Evolutionary conservation across 441 rosid genomes (phyloP), one percentile per base, ranked within the genome.

Genomic region (Omphalea diandra): DNA sequence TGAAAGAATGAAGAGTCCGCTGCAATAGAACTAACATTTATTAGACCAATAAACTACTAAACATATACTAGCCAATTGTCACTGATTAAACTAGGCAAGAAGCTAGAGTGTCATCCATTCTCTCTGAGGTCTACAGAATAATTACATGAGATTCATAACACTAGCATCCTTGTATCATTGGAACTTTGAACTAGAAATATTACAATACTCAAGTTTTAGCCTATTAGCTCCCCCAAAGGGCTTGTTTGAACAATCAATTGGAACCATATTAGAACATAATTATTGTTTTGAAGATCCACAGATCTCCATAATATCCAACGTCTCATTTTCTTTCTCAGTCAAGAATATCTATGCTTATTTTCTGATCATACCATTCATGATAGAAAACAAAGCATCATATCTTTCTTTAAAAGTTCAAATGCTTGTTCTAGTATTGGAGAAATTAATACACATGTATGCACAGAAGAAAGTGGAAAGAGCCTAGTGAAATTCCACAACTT

Each of bases 1-100:
- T 69, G 83, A 95, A 95, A 68, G 99, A 98, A 81, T 95, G 97
- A 70, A 92, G 77, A 54, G 96, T 92, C 99, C 98, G 92, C 98
- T 95, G 90, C 81, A 82, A 81, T 26, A 46, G 12, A 67, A 50
- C 3, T 2, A 57, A 43, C 66, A 24, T 31, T 7, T 29, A 56
- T 67, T 71, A 71, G 66, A 29, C 18, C 55, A 65, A 29, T n/a
- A 50, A 69, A 35, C 26, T 32, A 67, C 44, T 35, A 54, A 20
- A 57, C 43, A 7, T 12, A 52, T 4, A 44, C 11, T 32, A 44
- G 41, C 22, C 22, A 20, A 63, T 26, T 29, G 29, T 29, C 17
- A 14, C 27, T 64, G 38, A 49, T 57, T 72, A 68, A 62, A 15
- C 32, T 40, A 20, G 32, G 33, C 0, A 41, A 18, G 18, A 38